phyloP scores from a whole-genome alignment of 2,329 filamentous ascomycete genomes.

The Fusarium gaditjirri region DNA sequence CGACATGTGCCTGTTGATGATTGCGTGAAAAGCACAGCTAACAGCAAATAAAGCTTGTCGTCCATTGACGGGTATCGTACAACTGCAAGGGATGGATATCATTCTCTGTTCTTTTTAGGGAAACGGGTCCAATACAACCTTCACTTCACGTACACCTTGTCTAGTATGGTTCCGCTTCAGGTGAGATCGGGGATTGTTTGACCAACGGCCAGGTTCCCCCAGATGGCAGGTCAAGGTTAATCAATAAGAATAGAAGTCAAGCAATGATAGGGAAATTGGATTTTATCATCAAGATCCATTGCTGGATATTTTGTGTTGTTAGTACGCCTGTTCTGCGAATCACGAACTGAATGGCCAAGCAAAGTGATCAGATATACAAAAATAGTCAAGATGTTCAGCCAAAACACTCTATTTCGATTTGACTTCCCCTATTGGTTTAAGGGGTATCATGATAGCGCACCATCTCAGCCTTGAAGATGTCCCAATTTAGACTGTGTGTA shows the following conservation, averaged over 20 bases:
- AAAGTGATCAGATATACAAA: conserved; percentile 17
- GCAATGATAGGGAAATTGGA: conserved; percentile 16
- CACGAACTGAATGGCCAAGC: background rate
- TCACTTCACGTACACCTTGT: conserved; percentile 18
- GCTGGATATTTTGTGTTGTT: background rate
- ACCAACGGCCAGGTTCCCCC: conserved; percentile 38
- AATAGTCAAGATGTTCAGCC: conserved; percentile 11
- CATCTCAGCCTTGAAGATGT: conserved; percentile 35
- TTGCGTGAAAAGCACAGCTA: conserved; percentile 16
- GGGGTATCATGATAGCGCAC: conserved; percentile 34
- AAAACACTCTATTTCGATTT: conserved; percentile 10
- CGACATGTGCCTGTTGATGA: conserved; percentile 4
- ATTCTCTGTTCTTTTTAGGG: conserved; percentile 37
- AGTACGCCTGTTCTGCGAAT: background rate
- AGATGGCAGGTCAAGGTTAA: conserved; percentile 40
- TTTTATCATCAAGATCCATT: background rate
- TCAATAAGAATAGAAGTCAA: conserved; percentile 26
- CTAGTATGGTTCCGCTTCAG: conserved; percentile 44
- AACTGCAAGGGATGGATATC: conserved; percentile 25
- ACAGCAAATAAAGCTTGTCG: conserved; percentile 2
- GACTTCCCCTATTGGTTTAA: conserved; percentile 10
- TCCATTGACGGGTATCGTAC: conserved; percentile 16
- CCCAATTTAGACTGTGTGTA: conserved; percentile 25
- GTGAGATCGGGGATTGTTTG: conserved; percentile 42
- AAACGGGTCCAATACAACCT: conserved; percentile 37